Percentiles rank a stretch among this genome's conserved stretches.
These are phyloP conservation scores for Torrubiellomyces zombiae DNA, from an alignment of 2,329 filamentous ascomycete species.

Conservation along the genomic window DNA sequence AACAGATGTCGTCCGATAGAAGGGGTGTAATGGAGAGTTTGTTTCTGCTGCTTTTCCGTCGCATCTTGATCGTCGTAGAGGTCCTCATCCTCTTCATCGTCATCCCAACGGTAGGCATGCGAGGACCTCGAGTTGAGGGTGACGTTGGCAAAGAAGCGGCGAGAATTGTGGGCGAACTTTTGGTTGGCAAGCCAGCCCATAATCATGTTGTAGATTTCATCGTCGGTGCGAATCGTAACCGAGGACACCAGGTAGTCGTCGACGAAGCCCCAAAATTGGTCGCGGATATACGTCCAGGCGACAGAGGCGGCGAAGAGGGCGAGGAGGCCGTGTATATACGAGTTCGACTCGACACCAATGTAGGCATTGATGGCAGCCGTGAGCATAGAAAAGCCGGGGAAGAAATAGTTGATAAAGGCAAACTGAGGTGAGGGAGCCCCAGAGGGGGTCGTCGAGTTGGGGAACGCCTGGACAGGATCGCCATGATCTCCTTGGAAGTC, in stretches of 20 bases:
- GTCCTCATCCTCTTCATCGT: slow-evolving; percentile 23
- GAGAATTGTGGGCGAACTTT: slow-evolving; percentile 39
- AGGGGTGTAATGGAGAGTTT: slow-evolving; percentile 45
- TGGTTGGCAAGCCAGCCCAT: slow-evolving; percentile 55
- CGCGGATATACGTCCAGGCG: slow-evolving; percentile 33
- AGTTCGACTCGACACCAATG: slow-evolving; percentile 42
- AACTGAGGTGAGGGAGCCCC: slow-evolving; percentile 18
- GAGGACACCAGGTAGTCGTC: slow-evolving; percentile 44
- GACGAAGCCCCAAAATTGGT: slow-evolving; percentile 29
- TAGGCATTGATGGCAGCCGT: slow-evolving; percentile 36
- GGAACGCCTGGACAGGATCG: not conserved
- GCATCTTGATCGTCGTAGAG: slow-evolving; percentile 23
- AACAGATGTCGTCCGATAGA: slow-evolving; percentile 52
- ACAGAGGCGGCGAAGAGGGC: slow-evolving; percentile 30
- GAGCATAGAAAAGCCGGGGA: slow-evolving; percentile 47
- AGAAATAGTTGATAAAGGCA: slow-evolving; percentile 41
- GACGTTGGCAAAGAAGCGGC: slow-evolving; percentile 49
- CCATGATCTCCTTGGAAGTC: not conserved
- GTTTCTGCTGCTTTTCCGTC: slow-evolving; percentile 20
- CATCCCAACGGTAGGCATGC: slow-evolving; percentile 29
- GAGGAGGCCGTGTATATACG: slow-evolving; percentile 43
- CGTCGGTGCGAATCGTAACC: slow-evolving; percentile 49
- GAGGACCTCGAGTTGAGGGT: slow-evolving; percentile 36
- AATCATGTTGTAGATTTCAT: slow-evolving; percentile 57
- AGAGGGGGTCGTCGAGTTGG: slow-evolving; percentile 2